Evolutionary conservation across 164 flowering plant genomes (phyloP).

Genomic region (Nelumbo lutea): DNA sequence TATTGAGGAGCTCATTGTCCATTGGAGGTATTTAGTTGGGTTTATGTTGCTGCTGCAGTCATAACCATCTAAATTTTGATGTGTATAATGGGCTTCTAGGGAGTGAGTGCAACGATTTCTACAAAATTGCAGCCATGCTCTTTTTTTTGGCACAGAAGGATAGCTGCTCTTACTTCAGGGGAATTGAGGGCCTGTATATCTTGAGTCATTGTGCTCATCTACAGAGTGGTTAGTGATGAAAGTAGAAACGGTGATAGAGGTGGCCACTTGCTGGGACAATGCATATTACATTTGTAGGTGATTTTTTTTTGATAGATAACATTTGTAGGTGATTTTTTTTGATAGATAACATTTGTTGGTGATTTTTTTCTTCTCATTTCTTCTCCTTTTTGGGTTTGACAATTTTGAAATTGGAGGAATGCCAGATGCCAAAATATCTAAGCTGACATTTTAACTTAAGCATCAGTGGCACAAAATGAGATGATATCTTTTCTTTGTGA

Average conservation of each 20-base stretch:
- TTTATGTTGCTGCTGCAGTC: constrained; percentile 2
- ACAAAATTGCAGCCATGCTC: neutral
- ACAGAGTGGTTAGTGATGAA: neutral
- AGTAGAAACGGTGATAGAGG: neutral
- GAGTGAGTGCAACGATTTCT: neutral
- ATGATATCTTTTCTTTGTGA: too few relatives aligned
- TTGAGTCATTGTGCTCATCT: too few relatives aligned
- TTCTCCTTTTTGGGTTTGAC: too few relatives aligned
- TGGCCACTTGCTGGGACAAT: neutral
- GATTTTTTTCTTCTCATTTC: neutral
- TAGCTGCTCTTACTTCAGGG: neutral
- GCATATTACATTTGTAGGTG: too few relatives aligned
- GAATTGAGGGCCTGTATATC: neutral
- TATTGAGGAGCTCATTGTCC: neutral
- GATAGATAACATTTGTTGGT: neutral
- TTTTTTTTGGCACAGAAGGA: neutral
- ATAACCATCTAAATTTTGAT: neutral
- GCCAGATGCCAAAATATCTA: too few relatives aligned
- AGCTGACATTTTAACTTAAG: too few relatives aligned
- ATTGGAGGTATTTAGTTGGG: neutral
- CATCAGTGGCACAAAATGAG: too few relatives aligned
- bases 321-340: neutral
- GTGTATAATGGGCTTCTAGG: neutral
- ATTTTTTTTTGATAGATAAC: too few relatives aligned
- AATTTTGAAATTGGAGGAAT: too few relatives aligned